Evolutionary conservation across 1,284 basidiomycete genomes (phyloP), one percentile per base, ranked within the genome.

Genomic region (Tilletia caries): DNA sequence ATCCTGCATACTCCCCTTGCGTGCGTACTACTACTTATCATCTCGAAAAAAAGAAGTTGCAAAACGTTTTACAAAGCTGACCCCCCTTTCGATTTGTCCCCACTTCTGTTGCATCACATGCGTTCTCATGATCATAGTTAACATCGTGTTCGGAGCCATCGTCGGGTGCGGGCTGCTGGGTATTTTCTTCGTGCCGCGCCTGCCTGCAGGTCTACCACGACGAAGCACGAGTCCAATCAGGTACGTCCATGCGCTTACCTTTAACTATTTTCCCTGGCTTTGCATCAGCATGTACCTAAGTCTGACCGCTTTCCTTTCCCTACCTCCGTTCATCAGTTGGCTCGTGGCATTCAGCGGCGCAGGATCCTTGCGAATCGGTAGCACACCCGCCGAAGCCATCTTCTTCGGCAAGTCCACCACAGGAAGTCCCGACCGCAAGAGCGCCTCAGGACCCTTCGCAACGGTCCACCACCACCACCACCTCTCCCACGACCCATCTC

Each of bases 131-230:
- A 6, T 29, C 10, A 32, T 25, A 60, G 54, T 60, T 18, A 33
- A 33, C 54, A 60, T 60, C 29, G 54, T 60, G 8, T 27, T 60
- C 15, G 54, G 13, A 18, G 29, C 20, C 54, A 29, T 60, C 25
- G 20, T 60, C 10, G 54, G 23, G 27, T 60, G 54, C 32, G 54
- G 54, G 8, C 12, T 60, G 54, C 20, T 27, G 13, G 54, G 54
- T 20, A 60, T 60, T 27, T 27, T 60, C 25, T 60, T 60, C 54
- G 54, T 60, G 8, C 54, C 54, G 13, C 54, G 54, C 27, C 54
- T 60, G 8, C 54, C 54, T 18, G 54, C 54, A 60, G 54, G 54
- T 25, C 27, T 60, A 10, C 54, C 54, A 18, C 23, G 32, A 33
- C 6, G 54, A 27, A 33, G 54, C 15, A 60, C 54, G 25, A 60